Conservation (phyloP, 257 asterid genomes). For the Lavandula angustifolia region DNA sequence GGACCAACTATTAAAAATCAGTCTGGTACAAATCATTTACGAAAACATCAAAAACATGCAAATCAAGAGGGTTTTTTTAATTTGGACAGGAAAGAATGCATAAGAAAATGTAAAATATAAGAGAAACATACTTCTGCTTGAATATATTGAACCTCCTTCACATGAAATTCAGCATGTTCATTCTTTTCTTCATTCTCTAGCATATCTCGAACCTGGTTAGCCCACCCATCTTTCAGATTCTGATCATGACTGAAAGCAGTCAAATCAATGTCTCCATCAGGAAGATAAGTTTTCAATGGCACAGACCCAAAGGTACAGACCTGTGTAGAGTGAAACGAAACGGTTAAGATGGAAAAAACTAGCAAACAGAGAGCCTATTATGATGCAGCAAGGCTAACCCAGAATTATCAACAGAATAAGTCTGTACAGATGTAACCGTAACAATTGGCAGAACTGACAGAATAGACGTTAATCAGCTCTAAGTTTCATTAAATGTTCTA, state of each 20-base stretch:
- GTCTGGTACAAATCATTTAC: conserved; percentile 2
- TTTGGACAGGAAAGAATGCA: not conserved
- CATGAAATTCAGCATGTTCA: conserved; percentile 87
- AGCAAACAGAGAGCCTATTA: not conserved
- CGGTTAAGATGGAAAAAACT: conserved; percentile 1
- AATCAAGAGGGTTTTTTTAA: not conserved
- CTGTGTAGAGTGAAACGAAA: conserved; percentile 36
- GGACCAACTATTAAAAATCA: not conserved
- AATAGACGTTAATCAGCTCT: conserved; percentile 14
- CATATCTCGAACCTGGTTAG: conserved; percentile 83
- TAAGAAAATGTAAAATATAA: not conserved
- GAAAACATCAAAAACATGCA: not conserved
- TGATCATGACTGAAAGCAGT: conserved; percentile 66
- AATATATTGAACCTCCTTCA: conserved; percentile 97
- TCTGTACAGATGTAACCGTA: not conserved
- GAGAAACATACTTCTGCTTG: conserved; percentile 84
- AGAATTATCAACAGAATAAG: conserved; percentile 1
- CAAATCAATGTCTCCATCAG: conserved; percentile 79
- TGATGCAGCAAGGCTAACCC: conserved; percentile 5
- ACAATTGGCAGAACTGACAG: not conserved
- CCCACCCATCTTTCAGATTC: conserved; percentile 83
- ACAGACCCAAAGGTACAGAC: conserved; percentile 77
- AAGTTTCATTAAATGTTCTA: conserved; percentile 8
- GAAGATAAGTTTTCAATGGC: conserved; percentile 74
- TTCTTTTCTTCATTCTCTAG: conserved; percentile 87